A percentile compares a stretch with the other conserved stretches of the same genome.
phyloP scores from a whole-genome alignment of 2,329 filamentous ascomycete genomes.

The Karstenula rhodostoma region DNA sequence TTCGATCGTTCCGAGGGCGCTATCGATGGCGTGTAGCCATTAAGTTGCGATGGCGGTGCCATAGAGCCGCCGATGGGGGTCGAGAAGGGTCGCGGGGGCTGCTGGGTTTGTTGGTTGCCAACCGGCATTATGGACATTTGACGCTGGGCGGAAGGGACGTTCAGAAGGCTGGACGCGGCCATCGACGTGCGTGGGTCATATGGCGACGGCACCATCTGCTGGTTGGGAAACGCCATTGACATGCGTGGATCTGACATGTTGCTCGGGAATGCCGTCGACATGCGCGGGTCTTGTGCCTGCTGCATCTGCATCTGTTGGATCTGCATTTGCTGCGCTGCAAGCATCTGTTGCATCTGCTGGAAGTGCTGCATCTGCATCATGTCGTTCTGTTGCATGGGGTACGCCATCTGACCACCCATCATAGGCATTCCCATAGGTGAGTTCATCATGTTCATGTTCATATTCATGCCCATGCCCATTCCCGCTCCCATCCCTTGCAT shows the following conservation, averaged over 20 bases:
- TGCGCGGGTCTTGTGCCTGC: conserved; percentile 37
- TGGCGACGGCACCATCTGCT: conserved; percentile 30
- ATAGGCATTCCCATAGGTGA: conserved; percentile 32
- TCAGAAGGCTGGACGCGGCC: conserved; percentile 36
- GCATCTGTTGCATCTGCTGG: conserved; percentile 56
- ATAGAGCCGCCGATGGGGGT: conserved; percentile 17
- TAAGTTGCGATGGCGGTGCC: conserved; percentile 18
- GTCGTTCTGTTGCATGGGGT: conserved; percentile 75
- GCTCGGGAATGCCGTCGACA: conserved; percentile 31
- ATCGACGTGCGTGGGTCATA: conserved; percentile 44
- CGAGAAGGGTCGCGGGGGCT: conserved; percentile 38
- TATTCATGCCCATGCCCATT: conserved; percentile 9
- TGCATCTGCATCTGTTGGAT: conserved; percentile 64
- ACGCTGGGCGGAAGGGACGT: conserved; percentile 42
- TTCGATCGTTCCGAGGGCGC: conserved; percentile 96
- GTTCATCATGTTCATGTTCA: conserved; percentile 35
- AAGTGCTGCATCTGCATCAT: conserved; percentile 97
- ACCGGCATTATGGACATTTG: conserved; percentile 58
- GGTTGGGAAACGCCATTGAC: conserved; percentile 26
- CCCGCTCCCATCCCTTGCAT: conserved; percentile 32
- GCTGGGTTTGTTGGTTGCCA: conserved; percentile 57
- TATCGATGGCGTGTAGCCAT: conserved; percentile 85
- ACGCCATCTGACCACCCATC: conserved; percentile 42
- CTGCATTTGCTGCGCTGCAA: conserved; percentile 59
- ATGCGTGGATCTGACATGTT: conserved; percentile 30